Base-by-base conservation (phyloP, 2,329 filamentous ascomycete species). In the Helminthosporium solani region DNA sequence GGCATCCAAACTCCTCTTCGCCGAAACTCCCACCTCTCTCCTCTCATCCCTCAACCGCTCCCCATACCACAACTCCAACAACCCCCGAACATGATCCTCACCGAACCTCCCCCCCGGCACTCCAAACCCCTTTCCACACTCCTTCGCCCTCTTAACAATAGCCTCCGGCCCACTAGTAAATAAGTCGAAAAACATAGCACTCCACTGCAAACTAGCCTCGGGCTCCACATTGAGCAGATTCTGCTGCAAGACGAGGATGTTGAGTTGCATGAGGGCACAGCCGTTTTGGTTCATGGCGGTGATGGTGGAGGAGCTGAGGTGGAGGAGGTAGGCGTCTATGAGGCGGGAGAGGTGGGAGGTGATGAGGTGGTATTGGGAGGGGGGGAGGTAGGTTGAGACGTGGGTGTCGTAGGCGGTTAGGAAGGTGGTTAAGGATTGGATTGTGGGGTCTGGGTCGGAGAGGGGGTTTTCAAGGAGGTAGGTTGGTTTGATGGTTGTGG, bases 241-340 rank as follows among this genome's bases (percentile, higher is more conserved):
- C 67, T 99, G 94, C 72, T 97, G 92, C 41, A 99, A 76, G 33
- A 99, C 94, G 19, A 96, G 79, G 39, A 96, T 90, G 67, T 99
- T 96, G 61, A 97, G 82, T 67, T 90, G 86, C 82, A 99, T 90
- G 30, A 90, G 82, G n/a, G 85, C 83, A 49, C 86, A 88, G 33
- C 94, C 94, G 58, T 87, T 82, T 30, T 73, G 75, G 68, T 99
- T 96, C 84, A 99, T 92, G 7, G 86, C 84, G 40, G 84, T 83
- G 35, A 92, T 87, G 63, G 78, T 75, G 1, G 85, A 83, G 52
- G 87, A 87, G 48, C 58, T 61, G 49, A 83, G 76, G 3, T 60
- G 54, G 30, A 96, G 83, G 2, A 97, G 83, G 63, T 87, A 88
- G 7, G 78, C 77, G 66, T 95, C 91, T 57, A 94, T 86, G 16